These are phyloP conservation scores for Backusella mclennaniae DNA, from an alignment of 192 early-diverging fungal genomes.

Conservation along the genomic window DNA sequence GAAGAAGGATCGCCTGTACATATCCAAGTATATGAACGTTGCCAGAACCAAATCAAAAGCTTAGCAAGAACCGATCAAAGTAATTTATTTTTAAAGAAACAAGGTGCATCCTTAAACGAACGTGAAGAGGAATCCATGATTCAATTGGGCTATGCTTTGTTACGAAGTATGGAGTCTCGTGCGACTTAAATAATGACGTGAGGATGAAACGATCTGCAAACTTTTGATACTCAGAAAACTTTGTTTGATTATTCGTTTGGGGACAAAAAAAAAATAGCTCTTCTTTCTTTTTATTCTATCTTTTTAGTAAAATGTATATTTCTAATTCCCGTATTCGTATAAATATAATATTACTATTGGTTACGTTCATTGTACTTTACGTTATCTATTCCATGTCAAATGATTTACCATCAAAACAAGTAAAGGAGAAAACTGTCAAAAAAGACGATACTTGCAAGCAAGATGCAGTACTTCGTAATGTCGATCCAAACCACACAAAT, in stretches of 20 bases:
- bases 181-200: neutral
- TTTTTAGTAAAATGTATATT: neutral
- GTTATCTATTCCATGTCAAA: neutral
- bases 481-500: conserved; percentile 26
- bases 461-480: conserved; percentile 20
- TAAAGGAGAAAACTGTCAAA: neutral
- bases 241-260: neutral
- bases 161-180: conserved; percentile 8
- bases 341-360: neutral
- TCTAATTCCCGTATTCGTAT: neutral
- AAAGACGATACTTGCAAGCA: neutral
- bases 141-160: conserved; percentile 15
- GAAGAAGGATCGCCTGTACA: neutral
- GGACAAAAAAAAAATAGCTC: neutral
- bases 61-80: neutral
- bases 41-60: conserved; percentile 11
- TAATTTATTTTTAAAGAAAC: conserved; percentile 11
- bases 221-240: neutral
- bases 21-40: conserved; percentile 5
- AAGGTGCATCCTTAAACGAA: neutral
- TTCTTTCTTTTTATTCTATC: neutral
- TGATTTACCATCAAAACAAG: neutral
- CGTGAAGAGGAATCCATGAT: conserved; percentile 15
- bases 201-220: neutral
- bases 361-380: neutral